Evolutionary conservation across 495 filamentous ascomycete species (phyloP).

Genomic region (Neurospora africana): DNA sequence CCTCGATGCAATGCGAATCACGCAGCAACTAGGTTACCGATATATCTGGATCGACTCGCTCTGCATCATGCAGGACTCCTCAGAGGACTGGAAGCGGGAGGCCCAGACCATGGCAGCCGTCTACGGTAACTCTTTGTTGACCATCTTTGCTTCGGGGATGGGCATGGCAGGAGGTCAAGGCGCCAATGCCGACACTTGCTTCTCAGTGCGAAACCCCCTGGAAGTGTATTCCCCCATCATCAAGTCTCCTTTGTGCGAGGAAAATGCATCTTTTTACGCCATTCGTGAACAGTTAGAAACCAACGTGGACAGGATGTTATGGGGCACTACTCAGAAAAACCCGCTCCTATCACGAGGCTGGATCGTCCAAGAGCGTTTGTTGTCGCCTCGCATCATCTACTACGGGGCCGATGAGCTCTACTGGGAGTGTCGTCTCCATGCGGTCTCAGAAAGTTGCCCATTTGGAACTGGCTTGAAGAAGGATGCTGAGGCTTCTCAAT

Average conservation of each 20-base stretch:
- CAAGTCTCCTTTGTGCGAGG: background rate
- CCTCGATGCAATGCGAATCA: constrained; percentile 4
- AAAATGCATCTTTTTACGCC: background rate
- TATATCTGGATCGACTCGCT: no score
- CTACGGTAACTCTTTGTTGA: background rate
- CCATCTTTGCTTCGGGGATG: constrained; percentile 1
- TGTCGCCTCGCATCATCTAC: constrained; percentile 5
- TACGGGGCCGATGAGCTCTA: constrained; percentile 5
- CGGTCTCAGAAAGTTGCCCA: background rate
- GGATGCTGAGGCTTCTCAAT: background rate
- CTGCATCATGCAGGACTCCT: no score
- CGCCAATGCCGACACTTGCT: background rate
- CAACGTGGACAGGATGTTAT: background rate
- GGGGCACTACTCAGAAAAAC: background rate
- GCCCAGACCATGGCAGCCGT: constrained; percentile 4
- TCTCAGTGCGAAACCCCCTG: background rate
- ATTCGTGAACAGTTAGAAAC: background rate
- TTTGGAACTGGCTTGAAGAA: background rate
- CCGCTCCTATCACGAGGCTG: constrained; percentile 7
- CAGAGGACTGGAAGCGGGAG: constrained; percentile 3
- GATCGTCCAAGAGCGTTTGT: constrained; percentile 8
- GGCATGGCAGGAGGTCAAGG: background rate
- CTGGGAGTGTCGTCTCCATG: constrained; percentile 6
- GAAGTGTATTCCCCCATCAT: background rate
- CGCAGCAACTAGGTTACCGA: background rate